These are phyloP conservation scores for Puccinia sorghi DNA, from an alignment of 1,284 basidiomycete genomes.

Conservation along the genomic window DNA sequence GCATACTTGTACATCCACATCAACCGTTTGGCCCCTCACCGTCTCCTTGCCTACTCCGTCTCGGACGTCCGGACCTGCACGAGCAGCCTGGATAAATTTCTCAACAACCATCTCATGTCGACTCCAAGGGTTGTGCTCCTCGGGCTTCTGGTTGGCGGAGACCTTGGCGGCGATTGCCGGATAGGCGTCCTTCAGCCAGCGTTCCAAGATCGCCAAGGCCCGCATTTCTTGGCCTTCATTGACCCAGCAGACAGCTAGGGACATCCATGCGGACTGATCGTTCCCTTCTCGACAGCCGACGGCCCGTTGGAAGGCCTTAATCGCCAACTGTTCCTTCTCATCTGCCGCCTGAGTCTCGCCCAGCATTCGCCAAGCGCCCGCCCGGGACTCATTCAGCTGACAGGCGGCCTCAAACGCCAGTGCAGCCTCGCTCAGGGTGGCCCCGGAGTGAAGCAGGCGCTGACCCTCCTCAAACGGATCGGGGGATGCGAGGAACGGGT, in stretches of 20 bases:
- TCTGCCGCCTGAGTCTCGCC: slow-evolving; percentile 96
- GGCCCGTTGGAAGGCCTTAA: slow-evolving; percentile 68
- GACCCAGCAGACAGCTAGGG: slow-evolving; percentile 92
- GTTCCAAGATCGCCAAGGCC: slow-evolving; percentile 81
- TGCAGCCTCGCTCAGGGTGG: slow-evolving; percentile 57
- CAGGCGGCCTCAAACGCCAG: slow-evolving; percentile 65
- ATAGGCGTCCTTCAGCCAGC: slow-evolving; percentile 78
- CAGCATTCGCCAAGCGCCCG: slow-evolving; percentile 88
- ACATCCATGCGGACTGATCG: slow-evolving; percentile 67
- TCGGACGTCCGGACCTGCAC: slow-evolving; percentile 70
- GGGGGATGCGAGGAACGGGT: slow-evolving; percentile 67
- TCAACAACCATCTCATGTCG: slow-evolving; percentile 66
- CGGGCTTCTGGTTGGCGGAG: slow-evolving; percentile 56
- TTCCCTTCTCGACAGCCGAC: slow-evolving; percentile 61
- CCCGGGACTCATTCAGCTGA: slow-evolving; percentile 59
- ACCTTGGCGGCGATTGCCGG: slow-evolving; percentile 62
- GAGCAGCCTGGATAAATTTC: slow-evolving; percentile 79
- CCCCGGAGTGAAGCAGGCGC: slow-evolving; percentile 64
- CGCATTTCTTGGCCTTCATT: slow-evolving; percentile 91
- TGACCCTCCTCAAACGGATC: slow-evolving; percentile 64
- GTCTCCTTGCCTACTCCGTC: slow-evolving; percentile 60
- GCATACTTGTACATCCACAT: slow-evolving; percentile 90
- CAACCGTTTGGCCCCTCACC: slow-evolving; percentile 69
- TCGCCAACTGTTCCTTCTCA: slow-evolving; percentile 67
- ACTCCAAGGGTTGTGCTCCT: slow-evolving; percentile 69